A percentile compares a stretch with the other conserved stretches of the same genome.
Evolutionary conservation across 1,284 basidiomycete genomes (phyloP).

Genomic region (Rhodotorula sp.): DNA sequence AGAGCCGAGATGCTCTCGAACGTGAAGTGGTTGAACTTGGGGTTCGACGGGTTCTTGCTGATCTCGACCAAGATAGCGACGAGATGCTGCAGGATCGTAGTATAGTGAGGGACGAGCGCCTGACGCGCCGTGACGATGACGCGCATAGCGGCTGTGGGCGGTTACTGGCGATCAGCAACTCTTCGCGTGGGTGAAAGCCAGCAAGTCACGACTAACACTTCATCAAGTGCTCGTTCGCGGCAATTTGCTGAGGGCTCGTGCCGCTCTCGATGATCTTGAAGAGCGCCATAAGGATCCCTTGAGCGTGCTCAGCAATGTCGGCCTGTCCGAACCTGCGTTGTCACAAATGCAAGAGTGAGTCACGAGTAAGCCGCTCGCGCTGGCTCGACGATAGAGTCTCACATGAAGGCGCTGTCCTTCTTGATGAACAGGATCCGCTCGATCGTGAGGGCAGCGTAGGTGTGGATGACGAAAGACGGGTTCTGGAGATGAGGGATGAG

Average conservation of each 20-base stretch:
- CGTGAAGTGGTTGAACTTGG: constrained; percentile 94
- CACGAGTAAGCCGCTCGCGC: not conserved
- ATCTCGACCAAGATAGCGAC: constrained; percentile 80
- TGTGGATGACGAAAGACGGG: constrained; percentile 51
- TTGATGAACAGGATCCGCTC: constrained; percentile 71
- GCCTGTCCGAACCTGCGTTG: constrained; percentile 70
- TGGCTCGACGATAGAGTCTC: constrained; percentile 45
- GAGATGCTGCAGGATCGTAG: constrained; percentile 69
- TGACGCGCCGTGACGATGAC: constrained; percentile 86
- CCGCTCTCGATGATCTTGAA: constrained; percentile 78
- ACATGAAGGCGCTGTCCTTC: constrained; percentile 67
- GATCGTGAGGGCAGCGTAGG: constrained; percentile 53
- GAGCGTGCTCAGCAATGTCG: constrained; percentile 80
- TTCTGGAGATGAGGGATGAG: constrained; percentile 74
- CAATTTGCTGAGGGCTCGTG: constrained; percentile 86
- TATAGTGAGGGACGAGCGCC: constrained; percentile 66
- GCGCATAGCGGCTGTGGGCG: constrained; percentile 74
- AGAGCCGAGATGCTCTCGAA: constrained; percentile 93
- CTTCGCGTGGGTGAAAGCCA: not conserved
- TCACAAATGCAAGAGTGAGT: not conserved
- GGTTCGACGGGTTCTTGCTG: constrained; percentile 94
- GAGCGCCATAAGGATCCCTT: constrained; percentile 70
- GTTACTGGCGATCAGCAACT: rapidly evolving
- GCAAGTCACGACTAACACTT: constrained; percentile 64
- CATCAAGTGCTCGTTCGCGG: constrained; percentile 98